These are phyloP conservation scores for Halocafeteria seosinensis DNA, from an alignment of 108 stramenopile genomes.

Conservation along the genomic window DNA sequence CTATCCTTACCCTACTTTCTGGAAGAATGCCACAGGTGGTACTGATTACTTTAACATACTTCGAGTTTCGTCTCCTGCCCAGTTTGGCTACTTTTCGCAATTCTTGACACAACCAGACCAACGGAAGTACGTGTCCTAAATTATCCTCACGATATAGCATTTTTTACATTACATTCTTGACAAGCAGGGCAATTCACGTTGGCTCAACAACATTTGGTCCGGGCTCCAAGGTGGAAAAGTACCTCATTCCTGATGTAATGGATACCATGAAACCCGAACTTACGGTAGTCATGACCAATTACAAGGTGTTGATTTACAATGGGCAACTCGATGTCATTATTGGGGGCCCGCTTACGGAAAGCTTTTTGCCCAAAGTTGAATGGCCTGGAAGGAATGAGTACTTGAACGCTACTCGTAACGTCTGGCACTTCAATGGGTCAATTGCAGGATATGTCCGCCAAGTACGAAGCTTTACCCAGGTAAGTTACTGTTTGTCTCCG, in stretches of 20 bases:
- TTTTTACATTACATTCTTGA: no score
- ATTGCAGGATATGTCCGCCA: constrained; percentile 4
- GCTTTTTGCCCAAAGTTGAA: background rate
- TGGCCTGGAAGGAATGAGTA: background rate
- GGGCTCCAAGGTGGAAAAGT: constrained; percentile 5
- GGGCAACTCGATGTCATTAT: constrained; percentile 17
- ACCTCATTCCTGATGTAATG: constrained; percentile 9
- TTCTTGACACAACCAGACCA: constrained; percentile 3
- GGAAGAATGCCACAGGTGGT: constrained; percentile 8
- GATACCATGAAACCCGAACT: constrained; percentile 1
- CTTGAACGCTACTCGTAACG: background rate
- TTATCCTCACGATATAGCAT: no score
- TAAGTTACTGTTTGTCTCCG: no score
- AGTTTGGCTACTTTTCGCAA: constrained; percentile 1
- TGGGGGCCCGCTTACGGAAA: constrained; percentile 1
- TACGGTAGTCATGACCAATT: background rate
- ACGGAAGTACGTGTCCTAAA: no score
- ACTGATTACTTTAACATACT: constrained; percentile 20
- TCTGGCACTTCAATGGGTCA: background rate
- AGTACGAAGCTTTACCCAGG: no score
- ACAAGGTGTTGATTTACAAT: constrained; percentile 8
- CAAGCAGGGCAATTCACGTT: background rate
- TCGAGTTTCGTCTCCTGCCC: background rate
- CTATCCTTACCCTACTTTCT: background rate
- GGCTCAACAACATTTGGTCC: background rate